Evolutionary conservation across 768 basidiomycete species (phyloP), one percentile per base, ranked within the genome.

Genomic region (Dacryopinax primogenitus): DNA sequence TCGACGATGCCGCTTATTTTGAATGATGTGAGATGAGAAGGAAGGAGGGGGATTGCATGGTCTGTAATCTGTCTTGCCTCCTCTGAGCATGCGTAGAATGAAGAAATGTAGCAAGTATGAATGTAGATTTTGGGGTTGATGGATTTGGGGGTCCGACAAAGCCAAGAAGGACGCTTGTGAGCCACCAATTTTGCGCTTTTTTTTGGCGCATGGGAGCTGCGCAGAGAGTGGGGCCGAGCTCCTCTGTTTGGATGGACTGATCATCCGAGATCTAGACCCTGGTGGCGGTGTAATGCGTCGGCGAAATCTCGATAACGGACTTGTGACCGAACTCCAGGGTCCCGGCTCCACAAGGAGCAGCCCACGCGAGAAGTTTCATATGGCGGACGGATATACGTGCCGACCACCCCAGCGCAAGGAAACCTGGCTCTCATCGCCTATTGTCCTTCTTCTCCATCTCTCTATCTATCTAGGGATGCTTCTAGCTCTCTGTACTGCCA

Each of bases 341-440:
- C 26, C 26, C 26, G 51, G 51, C 51, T 58, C 51, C 51, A 58
- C 51, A 58, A 30, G 26, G 26, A 11, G 26, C 26, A 58, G n/a
- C n/a, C n/a, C 51, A 58, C 51, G 51, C 51, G 51, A 30, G 51
- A 58, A 58, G 51, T 58, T 58, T 58, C 51, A 58, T 58, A 58
- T 58, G 51, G 12, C 11, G 37, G 12, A 39, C 37, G 37, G 37
- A 58, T 11, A 47, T 7, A 12, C 9, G n/a, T 7, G 45, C 11
- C 36, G 36, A 9, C 36, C 36, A 18, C 11, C 41, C 41, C 18
- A 15, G 16, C 23, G 16, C 18, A 18, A 44, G 36, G 36, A 37
- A n/a, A 18, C 36, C 36, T 37, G 36, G 36, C 36, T 37, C 36
- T 37, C 36, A 37, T 18, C 36, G 36, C 36, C 36, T 18, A 9